Conservation (phyloP, 768 basidiomycete genomes). For the Pilatotrama ljubarskyi region DNA sequence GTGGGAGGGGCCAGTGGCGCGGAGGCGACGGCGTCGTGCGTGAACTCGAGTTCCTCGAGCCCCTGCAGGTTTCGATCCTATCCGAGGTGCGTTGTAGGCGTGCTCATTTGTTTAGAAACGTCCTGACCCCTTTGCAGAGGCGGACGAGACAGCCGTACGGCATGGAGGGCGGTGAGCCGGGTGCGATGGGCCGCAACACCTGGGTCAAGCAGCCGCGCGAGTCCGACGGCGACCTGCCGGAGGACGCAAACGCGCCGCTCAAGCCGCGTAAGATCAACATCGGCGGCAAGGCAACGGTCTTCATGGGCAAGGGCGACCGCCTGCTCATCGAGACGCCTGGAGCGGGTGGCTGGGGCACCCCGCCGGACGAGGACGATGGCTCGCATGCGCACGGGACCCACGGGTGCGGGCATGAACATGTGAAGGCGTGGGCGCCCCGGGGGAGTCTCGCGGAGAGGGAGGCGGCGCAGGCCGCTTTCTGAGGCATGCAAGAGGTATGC, state of each 20-base stretch:
- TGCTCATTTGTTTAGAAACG: not conserved
- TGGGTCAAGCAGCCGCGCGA: constrained; percentile 75
- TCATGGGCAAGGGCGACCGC: constrained; percentile 86
- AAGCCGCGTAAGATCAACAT: constrained; percentile 72
- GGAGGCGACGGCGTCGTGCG: constrained; percentile 87
- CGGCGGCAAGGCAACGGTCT: constrained; percentile 84
- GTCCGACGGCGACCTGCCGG: constrained; percentile 66
- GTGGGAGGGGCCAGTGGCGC: constrained; percentile 66
- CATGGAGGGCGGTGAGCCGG: constrained; percentile 74
- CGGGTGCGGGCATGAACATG: constrained; percentile 31
- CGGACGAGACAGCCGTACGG: constrained; percentile 88
- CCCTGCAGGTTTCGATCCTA: constrained; percentile 84
- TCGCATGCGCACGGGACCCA: constrained; percentile 25
- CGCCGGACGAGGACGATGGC: constrained; percentile 25
- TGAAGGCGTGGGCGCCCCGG: constrained; percentile 63
- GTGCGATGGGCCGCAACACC: constrained; percentile 75
- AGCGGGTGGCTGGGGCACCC: constrained; percentile 80
- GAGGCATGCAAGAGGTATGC: not conserved
- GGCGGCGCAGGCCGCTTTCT: constrained; percentile 64
- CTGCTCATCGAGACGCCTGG: constrained; percentile 87
- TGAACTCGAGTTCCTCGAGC: constrained; percentile 79
- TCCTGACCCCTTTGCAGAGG: constrained; percentile 45
- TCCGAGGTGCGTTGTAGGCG: constrained; percentile 60
- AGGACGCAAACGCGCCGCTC: constrained; percentile 24
- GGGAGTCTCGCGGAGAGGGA: constrained; percentile 51